Conservation (phyloP, 352 stramenopile species). For the Pythium sukuiense region DNA sequence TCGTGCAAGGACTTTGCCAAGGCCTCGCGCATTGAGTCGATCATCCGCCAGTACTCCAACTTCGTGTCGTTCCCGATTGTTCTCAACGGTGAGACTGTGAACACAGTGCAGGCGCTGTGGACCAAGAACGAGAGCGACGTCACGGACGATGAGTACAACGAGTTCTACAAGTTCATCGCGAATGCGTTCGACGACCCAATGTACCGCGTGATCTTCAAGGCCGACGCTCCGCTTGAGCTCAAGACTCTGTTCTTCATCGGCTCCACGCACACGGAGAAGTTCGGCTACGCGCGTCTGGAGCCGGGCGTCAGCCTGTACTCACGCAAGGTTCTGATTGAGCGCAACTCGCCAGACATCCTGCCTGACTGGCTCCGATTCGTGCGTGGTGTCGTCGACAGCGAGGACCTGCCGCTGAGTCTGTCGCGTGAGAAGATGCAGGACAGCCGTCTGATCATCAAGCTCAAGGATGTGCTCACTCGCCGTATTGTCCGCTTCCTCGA, state of each 20-base stretch:
- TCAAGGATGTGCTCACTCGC: constrained; percentile 95
- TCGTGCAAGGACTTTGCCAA: constrained; percentile 95
- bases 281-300: constrained; percentile 94
- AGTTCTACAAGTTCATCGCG: constrained; percentile 98
- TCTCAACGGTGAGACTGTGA: constrained; percentile 96
- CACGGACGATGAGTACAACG: constrained; percentile 95
- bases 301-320: constrained; percentile 98
- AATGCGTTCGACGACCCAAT: constrained; percentile 95
- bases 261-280: constrained; percentile 97
- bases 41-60: constrained; percentile 99
- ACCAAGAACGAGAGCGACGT: constrained; percentile 95
- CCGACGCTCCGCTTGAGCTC: constrained; percentile 98
- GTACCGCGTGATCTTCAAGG: constrained; percentile 96
- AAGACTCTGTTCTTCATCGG: constrained; percentile 98
- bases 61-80: constrained; percentile 99
- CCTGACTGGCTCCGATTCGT: constrained; percentile 97
- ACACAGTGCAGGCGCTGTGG: constrained; percentile 99
- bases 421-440: constrained; percentile 99
- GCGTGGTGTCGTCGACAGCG: constrained; percentile 92
- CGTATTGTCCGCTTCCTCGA: constrained; percentile 90
- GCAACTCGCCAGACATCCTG: constrained; percentile 96
- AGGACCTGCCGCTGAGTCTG: constrained; percentile 98
- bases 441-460: constrained; percentile 94
- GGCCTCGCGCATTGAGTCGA: constrained; percentile 91
- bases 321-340: constrained; percentile 99